Conservation (phyloP, 257 asterid genomes). For the Solanum ossicruentum region DNA sequence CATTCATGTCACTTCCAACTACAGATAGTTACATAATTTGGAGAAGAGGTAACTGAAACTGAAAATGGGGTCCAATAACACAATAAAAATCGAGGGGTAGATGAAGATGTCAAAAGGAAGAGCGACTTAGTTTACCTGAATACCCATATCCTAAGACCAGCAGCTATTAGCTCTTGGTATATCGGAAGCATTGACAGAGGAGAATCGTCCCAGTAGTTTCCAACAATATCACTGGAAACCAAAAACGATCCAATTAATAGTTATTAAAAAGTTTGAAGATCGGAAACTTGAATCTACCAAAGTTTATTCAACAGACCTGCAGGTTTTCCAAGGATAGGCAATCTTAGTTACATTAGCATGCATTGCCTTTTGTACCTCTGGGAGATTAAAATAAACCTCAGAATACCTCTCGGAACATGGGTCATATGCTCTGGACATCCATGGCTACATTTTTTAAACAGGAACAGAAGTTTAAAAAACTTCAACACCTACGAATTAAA, state of each 20-base stretch:
- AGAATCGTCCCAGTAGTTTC: conserved; percentile 77
- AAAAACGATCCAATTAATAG: neutral
- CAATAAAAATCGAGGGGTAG: neutral
- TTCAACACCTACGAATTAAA: neutral
- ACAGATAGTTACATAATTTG: neutral
- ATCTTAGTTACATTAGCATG: conserved; percentile 71
- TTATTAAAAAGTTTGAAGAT: neutral
- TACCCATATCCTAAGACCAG: conserved; percentile 89
- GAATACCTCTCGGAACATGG: conserved; percentile 88
- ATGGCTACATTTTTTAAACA: conserved; percentile 45
- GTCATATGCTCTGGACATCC: conserved; percentile 89
- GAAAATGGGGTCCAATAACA: neutral
- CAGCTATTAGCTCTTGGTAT: conserved; percentile 73
- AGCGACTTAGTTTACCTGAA: conserved; percentile 40
- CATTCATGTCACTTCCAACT: neutral
- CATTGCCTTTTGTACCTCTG: conserved; percentile 79
- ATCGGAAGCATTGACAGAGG: conserved; percentile 91
- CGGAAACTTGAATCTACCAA: neutral
- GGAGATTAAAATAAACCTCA: conserved; percentile 57
- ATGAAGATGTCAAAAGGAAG: neutral
- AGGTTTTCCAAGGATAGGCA: conserved; percentile 74
- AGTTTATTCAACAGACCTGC: conserved; percentile 44
- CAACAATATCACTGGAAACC: conserved; percentile 61
- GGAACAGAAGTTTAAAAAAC: neutral
- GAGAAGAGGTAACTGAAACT: neutral